These are phyloP conservation scores for Skeletonema potamos DNA, from an alignment of 108 stramenopile genomes.

Conservation along the genomic window DNA sequence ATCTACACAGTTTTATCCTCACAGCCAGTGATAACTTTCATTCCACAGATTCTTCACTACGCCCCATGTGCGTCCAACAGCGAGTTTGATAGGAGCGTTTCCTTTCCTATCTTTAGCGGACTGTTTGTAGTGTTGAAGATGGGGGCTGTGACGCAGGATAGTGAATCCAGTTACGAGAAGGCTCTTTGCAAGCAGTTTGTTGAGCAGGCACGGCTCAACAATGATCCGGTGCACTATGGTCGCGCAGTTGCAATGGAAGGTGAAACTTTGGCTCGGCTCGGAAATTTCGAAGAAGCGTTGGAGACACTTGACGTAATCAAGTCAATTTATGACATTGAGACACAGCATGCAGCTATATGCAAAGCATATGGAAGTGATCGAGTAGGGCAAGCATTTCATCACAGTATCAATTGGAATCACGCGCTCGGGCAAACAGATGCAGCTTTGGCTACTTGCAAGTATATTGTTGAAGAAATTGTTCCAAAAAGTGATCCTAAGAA, in stretches of 20 bases:
- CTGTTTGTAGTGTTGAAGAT: slow-evolving; percentile 53
- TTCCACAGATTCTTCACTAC: slow-evolving; percentile 39
- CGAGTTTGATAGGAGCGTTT: slow-evolving; percentile 52
- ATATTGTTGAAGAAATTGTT: slow-evolving; percentile 48
- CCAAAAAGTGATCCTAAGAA: slow-evolving; percentile 61
- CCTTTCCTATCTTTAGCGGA: slow-evolving; percentile 68
- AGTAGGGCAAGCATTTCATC: slow-evolving; percentile 53
- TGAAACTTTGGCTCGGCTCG: slow-evolving; percentile 53
- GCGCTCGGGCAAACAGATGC: slow-evolving; percentile 38
- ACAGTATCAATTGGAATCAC: slow-evolving; percentile 47
- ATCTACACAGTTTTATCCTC: not conserved
- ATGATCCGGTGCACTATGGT: slow-evolving; percentile 57
- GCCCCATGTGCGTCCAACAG: slow-evolving; percentile 22
- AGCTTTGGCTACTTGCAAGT: slow-evolving; percentile 50
- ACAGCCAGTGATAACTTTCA: not conserved
- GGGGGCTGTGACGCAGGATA: slow-evolving; percentile 51
- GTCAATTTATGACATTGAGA: slow-evolving; percentile 52
- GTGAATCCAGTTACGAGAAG: slow-evolving; percentile 48
- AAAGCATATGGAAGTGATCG: slow-evolving; percentile 64
- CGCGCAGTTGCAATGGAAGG: slow-evolving; percentile 68
- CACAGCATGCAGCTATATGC: slow-evolving; percentile 52
- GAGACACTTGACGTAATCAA: slow-evolving; percentile 40
- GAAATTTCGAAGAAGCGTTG: slow-evolving; percentile 56
- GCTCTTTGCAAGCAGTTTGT: slow-evolving; percentile 53
- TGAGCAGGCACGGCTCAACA: slow-evolving; percentile 52